phyloP scores from a whole-genome alignment of 1,284 basidiomycete species.

The Cutaneotrichosporon daszewskae region DNA sequence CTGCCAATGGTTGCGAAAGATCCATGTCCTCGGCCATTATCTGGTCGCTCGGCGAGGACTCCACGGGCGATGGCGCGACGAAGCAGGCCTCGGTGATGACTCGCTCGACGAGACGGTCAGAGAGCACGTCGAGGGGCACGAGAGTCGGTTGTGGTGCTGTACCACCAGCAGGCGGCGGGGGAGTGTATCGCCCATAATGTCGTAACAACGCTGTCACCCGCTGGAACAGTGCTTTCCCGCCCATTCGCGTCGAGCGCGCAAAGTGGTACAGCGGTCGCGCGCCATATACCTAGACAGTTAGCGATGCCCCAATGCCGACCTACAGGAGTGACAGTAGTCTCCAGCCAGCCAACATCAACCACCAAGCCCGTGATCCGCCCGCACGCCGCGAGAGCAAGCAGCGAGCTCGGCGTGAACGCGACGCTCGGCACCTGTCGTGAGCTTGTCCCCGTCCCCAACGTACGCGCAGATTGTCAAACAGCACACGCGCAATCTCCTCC shows the following conservation, averaged over 20 bases:
- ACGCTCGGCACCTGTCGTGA: conserved; percentile 74
- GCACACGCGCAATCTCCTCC: conserved; percentile 72
- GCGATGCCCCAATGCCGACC: conserved; percentile 35
- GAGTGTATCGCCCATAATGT: conserved; percentile 55
- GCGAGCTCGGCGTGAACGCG: conserved; percentile 80
- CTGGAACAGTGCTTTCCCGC: conserved; percentile 65
- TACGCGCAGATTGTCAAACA: conserved; percentile 88
- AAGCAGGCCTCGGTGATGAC: conserved; percentile 42
- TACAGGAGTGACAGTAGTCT: conserved; percentile 81
- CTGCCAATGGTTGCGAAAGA: conserved; percentile 2
- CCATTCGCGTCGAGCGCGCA: conserved; percentile 72
- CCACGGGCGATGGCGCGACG: conserved; percentile 10
- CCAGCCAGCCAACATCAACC: conserved; percentile 83
- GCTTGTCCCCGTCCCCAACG: conserved; percentile 15
- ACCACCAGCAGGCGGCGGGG: conserved; percentile 1
- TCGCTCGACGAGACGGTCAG: conserved; percentile 29
- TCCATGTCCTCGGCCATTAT: not conserved
- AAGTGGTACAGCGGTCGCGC: conserved; percentile 77
- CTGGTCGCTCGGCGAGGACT: not conserved
- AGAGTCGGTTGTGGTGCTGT: not conserved
- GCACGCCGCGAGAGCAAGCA: conserved; percentile 74
- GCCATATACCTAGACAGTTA: conserved; percentile 66
- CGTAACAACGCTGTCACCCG: conserved; percentile 73
- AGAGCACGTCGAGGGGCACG: conserved; percentile 15
- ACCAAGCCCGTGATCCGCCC: conserved; percentile 89